Conservation (phyloP, 352 stramenopile genomes). For the Phytophthora litchii region DNA sequence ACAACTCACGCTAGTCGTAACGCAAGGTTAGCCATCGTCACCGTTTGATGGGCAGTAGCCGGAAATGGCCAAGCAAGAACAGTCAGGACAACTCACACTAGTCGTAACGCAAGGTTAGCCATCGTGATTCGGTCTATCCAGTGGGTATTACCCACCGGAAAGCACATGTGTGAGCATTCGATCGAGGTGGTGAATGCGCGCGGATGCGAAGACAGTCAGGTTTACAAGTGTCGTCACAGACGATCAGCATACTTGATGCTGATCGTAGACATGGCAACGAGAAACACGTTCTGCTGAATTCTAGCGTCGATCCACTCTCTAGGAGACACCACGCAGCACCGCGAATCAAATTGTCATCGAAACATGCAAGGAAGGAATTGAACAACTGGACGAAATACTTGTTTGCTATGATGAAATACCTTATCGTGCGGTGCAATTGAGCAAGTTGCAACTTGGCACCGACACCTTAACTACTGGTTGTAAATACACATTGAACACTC, state of each 20-base stretch:
- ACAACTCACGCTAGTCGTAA: too few relatives aligned
- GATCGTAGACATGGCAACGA: slow-evolving; percentile 9
- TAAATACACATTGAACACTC: slow-evolving; percentile 40
- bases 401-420: slow-evolving; percentile 24
- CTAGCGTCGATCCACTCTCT: neutral
- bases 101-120: slow-evolving; percentile 1
- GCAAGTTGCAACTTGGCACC: slow-evolving; percentile 20
- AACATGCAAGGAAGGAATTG: neutral
- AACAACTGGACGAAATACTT: slow-evolving; percentile 9
- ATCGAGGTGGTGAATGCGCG: slow-evolving; percentile 10
- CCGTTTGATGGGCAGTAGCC: too few relatives aligned
- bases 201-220: slow-evolving; percentile 1
- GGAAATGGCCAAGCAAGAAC: too few relatives aligned
- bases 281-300: slow-evolving; percentile 9
- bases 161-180: slow-evolving; percentile 14
- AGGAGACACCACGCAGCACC: neutral
- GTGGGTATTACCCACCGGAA: slow-evolving; percentile 23
- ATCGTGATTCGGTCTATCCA: neutral
- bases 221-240: neutral
- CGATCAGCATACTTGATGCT: slow-evolving; percentile 18
- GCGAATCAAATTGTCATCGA: neutral
- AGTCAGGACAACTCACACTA: neutral
- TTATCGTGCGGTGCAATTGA: slow-evolving; percentile 37
- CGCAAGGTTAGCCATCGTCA: neutral
- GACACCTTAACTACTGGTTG: slow-evolving; percentile 31